Evolutionary conservation across 331 rosid genomes (phyloP), one percentile per base, ranked within the genome.

Genomic region (Quercus lobata): DNA sequence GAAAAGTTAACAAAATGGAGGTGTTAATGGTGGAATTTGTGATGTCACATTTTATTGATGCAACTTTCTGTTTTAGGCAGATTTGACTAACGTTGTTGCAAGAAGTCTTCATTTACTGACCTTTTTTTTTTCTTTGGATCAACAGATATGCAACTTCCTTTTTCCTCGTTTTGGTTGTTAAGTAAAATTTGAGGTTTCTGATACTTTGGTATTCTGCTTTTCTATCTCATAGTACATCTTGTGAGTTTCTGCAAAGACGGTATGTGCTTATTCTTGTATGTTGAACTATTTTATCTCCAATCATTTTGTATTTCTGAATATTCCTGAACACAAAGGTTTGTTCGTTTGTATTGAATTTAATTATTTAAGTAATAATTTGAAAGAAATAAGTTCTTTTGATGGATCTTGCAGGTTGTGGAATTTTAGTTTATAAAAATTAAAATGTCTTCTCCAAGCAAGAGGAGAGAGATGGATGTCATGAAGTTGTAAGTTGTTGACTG

Each of bases 391-490:
- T 76, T 71, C 72, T 41, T 15, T 69, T 32, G 53, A 32, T 83
- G 18, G 52, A 16, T 63, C 58, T 77, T 46, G 76, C 90, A 89
- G 97, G 91, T 83, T 78, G 75, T 84, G 80, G 81, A 75, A 78
- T 87, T 79, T 68, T 79, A 69, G 70, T 77, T 76, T 66, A 54
- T 71, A 83, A 9, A 63, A 19, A 25, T 79, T 83, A 88, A 81
- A 77, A 96, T 96, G 99, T 93, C 96, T 83, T 93, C 97, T 86
- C 99, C 98, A 81, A 93, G 98, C 90, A 96, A 96, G 89, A 89
- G 99, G 82, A 88, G 99, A 87, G 99, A 96, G 79, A 93, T 88
- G 97, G 99, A 96, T 89, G 94, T 96, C 76, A 93, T 93, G 99
- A 96, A 96, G 84, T 77, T 96, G 99, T 96, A 86, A 90, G 99